phyloP scores from a whole-genome alignment of 2,329 filamentous ascomycete species.

The Phoma sp. region DNA sequence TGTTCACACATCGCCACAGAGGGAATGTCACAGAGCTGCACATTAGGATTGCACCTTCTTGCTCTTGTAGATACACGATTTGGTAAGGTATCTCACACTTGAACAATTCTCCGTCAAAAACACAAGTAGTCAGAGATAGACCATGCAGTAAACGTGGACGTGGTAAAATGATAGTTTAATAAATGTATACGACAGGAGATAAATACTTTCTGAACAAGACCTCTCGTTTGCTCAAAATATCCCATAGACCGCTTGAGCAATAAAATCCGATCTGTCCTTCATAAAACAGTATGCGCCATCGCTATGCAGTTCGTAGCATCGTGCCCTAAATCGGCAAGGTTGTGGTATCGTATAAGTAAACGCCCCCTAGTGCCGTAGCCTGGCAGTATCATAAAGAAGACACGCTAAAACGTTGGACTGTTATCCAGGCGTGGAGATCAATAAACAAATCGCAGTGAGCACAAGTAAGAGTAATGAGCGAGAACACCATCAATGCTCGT shows the following conservation, averaged over 20 bases:
- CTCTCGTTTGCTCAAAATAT: background rate
- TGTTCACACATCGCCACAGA: no score
- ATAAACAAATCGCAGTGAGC: background rate
- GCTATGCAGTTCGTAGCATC: slow-evolving; percentile 18
- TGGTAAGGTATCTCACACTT: no score
- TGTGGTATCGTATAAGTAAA: slow-evolving; percentile 5
- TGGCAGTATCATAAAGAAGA: background rate
- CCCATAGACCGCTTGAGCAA: background rate
- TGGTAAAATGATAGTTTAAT: no score
- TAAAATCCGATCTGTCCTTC: no score
- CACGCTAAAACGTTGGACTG: background rate
- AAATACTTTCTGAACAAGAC: no score
- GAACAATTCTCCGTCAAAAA: no score
- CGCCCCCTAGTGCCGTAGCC: background rate
- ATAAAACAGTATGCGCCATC: slow-evolving; percentile 11
- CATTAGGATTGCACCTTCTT: background rate
- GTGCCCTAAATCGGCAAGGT: slow-evolving; percentile 4
- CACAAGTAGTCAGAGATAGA: no score
- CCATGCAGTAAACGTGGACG: no score
- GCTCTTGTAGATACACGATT: background rate
- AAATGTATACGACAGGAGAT: no score
- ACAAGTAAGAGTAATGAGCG: background rate
- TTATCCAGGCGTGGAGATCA: background rate
- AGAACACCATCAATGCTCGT: slow-evolving; percentile 5
- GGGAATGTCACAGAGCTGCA: background rate